A percentile compares a stretch with the other conserved stretches of the same genome.
phyloP scores from a whole-genome alignment of 768 basidiomycete genomes.

The Russula dissimulans region DNA sequence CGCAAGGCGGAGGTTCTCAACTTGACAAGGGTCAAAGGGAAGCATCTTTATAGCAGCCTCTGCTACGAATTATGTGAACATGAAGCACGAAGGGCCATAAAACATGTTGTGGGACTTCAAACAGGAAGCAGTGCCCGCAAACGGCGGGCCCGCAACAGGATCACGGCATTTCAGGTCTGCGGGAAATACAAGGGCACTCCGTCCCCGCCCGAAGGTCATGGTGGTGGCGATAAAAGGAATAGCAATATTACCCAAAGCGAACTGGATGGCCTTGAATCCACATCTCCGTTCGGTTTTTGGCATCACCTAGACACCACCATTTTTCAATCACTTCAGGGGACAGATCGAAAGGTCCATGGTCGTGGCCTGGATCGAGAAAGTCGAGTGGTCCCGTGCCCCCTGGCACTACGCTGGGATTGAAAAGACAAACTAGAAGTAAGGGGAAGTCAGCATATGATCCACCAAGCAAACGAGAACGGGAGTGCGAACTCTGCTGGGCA shows the following conservation, averaged over 20 bases:
- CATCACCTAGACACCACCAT: slow-evolving; percentile 84
- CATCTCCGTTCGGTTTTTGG: slow-evolving; percentile 51
- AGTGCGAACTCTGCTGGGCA: slow-evolving; percentile 58
- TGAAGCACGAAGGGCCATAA: neutral
- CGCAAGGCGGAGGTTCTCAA: neutral
- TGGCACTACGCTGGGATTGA: slow-evolving; percentile 21
- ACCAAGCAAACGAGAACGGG: neutral
- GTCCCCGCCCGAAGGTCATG: neutral
- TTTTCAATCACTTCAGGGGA: slow-evolving; percentile 61
- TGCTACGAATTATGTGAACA: neutral
- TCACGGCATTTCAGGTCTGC: neutral
- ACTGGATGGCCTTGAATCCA: slow-evolving; percentile 64
- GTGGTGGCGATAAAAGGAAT: neutral
- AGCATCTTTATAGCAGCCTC: slow-evolving; percentile 2
- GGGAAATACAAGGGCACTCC: neutral
- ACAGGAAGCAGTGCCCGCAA: neutral
- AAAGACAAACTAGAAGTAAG: slow-evolving; percentile 7
- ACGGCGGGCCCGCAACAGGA: neutral
- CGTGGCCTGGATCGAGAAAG: slow-evolving; percentile 42
- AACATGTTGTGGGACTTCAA: neutral
- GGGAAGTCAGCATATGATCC: neutral
- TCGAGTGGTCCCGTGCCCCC: slow-evolving; percentile 57
- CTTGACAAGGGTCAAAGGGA: neutral
- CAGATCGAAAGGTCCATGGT: slow-evolving; percentile 19
- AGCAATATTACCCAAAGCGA: slow-evolving; percentile 3